phyloP scores from a whole-genome alignment of 2,329 filamentous ascomycete species.

The Aureobasidium lini region DNA sequence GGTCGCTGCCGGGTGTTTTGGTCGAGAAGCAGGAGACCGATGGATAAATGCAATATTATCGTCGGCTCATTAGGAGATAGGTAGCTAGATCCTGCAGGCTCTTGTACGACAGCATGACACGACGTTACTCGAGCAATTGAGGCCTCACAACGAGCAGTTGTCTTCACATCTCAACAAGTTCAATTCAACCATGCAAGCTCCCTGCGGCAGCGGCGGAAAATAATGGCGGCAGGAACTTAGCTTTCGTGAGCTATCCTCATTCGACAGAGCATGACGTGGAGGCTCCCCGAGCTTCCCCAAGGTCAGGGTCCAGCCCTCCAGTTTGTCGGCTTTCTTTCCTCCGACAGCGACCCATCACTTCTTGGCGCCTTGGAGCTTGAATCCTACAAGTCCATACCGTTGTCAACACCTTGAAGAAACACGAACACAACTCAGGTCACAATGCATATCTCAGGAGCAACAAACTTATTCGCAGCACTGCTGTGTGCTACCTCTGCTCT shows the following conservation, averaged over 20 bases:
- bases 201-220: background rate
- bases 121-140: background rate
- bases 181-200: background rate
- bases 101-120: background rate
- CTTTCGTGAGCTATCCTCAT: background rate
- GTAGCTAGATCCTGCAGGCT: background rate
- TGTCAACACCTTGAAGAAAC: background rate
- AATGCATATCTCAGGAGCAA: background rate
- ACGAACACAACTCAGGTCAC: background rate
- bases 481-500: conserved; percentile 22
- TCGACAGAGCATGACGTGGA: background rate
- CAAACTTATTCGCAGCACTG: background rate
- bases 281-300: background rate
- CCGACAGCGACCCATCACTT: background rate
- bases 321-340: background rate
- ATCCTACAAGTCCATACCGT: background rate
- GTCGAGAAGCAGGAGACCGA: background rate
- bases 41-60: background rate
- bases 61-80: background rate
- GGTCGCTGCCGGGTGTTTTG: background rate
- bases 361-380: background rate
- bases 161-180: background rate
- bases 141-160: background rate
- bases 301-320: background rate
- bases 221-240: background rate